phyloP scores from a whole-genome alignment of 495 filamentous ascomycete genomes.

The Parmelia sp. region DNA sequence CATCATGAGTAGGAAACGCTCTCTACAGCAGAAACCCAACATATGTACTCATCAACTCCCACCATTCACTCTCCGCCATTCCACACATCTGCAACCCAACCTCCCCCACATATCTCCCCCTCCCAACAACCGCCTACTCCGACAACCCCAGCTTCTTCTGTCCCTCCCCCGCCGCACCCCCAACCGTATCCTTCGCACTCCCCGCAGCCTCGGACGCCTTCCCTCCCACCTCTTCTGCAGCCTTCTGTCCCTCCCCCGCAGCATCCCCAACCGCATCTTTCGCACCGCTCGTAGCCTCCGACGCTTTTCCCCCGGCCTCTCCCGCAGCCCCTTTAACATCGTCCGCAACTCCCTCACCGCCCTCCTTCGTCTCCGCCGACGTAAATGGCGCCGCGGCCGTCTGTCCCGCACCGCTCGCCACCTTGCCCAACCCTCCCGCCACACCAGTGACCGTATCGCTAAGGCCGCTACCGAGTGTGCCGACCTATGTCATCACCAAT shows the following conservation, averaged over 20 bases:
- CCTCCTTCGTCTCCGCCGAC: not conserved
- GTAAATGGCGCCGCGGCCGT: not conserved
- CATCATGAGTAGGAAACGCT: too few relatives aligned
- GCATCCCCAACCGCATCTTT: too few relatives aligned
- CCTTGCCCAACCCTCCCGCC: constrained; percentile 19
- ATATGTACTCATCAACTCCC: not conserved
- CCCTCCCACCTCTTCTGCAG: not conserved
- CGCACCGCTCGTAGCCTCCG: not conserved
- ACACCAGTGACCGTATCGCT: constrained; percentile 23
- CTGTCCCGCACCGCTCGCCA: constrained; percentile 12
- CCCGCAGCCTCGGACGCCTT: not conserved
- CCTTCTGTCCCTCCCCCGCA: not conserved
- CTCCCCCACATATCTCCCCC: not conserved
- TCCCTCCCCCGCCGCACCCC: not conserved
- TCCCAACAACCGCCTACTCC: not conserved
- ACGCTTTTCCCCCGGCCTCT: not conserved
- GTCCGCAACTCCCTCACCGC: not conserved
- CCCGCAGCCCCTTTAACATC: not conserved
- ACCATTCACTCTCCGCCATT: not conserved
- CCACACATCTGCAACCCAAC: not conserved
- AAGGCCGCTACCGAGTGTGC: constrained; percentile 18
- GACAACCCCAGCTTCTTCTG: not conserved
- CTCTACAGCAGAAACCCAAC: too few relatives aligned
- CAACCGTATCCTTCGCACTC: not conserved
- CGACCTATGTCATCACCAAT: constrained; percentile 12